phyloP scores from a whole-genome alignment of 148 eudicot species.

The Pharnaceum exiguum region DNA sequence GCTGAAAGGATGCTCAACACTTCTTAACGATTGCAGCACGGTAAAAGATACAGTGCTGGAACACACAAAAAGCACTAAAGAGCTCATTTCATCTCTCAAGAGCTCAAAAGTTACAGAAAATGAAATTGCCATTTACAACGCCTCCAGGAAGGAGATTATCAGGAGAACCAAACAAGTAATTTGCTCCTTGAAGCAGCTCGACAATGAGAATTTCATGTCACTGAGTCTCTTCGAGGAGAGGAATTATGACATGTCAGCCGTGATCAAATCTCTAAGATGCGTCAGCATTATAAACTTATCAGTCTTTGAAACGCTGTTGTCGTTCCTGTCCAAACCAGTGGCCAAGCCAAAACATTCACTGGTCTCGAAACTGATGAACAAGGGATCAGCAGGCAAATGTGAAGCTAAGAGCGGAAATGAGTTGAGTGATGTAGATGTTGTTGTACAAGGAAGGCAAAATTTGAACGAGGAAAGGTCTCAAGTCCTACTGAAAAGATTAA shows the following conservation, averaged over 20 bases:
- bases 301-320: constrained; percentile 22
- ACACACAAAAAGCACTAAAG: constrained; percentile 14
- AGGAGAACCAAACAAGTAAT: constrained; percentile 20
- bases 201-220: constrained; percentile 7
- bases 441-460: not conserved
- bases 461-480: not conserved
- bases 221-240: constrained; percentile 6
- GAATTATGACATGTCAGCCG: constrained; percentile 10
- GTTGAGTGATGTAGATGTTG: constrained; percentile 15
- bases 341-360: constrained; percentile 23
- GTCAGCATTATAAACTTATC: constrained; percentile 27
- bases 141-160: constrained; percentile 32
- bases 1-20: constrained; percentile 22
- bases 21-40: constrained; percentile 20
- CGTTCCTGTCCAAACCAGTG: constrained; percentile 28
- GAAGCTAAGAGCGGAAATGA: constrained; percentile 14
- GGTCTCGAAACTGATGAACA: constrained; percentile 25
- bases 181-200: constrained; percentile 16
- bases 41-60: constrained; percentile 16
- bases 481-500: constrained; percentile 3
- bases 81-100: constrained; percentile 16
- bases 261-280: constrained; percentile 33
- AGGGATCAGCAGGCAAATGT: not conserved
- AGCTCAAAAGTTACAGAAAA: not conserved
- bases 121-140: constrained; percentile 13